Percentiles rank a stretch among this genome's conserved stretches.
Evolutionary conservation across 169 alveolate genomes (phyloP).

Genomic region (Cyclospora cayetanensis): DNA sequence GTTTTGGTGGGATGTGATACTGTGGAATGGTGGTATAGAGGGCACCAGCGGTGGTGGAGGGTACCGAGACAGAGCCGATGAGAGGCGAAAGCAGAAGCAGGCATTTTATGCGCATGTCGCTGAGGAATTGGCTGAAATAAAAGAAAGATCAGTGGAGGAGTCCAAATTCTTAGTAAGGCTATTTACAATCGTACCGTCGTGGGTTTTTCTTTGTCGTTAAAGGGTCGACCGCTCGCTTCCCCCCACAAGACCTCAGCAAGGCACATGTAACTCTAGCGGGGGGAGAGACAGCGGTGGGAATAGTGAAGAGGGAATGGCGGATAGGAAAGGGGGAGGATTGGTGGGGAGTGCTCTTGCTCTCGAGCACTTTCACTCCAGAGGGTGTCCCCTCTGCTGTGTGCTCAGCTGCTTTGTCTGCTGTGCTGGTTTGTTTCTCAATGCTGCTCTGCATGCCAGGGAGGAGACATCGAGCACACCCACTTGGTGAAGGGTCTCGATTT

Average conservation of each 20-base stretch:
- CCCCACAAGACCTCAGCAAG: no score
- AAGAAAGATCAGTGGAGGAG: slow-evolving; percentile 74
- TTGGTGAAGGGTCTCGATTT: slow-evolving; percentile 79
- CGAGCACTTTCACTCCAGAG: no score
- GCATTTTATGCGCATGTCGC: slow-evolving; percentile 73
- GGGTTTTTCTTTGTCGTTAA: no score
- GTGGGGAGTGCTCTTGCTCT: no score
- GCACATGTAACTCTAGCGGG: no score
- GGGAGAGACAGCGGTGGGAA: no score
- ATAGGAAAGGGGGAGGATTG: no score
- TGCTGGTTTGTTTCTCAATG: neutral
- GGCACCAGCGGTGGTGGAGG: neutral
- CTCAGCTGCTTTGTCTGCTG: neutral
- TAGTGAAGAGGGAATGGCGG: no score
- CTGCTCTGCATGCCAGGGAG: slow-evolving; percentile 14
- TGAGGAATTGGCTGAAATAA: slow-evolving; percentile 72
- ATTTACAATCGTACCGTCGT: neutral
- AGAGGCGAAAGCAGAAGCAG: slow-evolving; percentile 67
- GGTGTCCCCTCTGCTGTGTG: no score
- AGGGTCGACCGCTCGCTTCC: no score
- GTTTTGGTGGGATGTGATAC: neutral
- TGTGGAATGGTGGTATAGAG: no score
- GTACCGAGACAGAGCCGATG: slow-evolving; percentile 74
- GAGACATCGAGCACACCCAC: slow-evolving; percentile 81
- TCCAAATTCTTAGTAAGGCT: slow-evolving; percentile 73